Base-by-base conservation (phyloP, 495 filamentous ascomycete species). In the Viridothelium virens region DNA sequence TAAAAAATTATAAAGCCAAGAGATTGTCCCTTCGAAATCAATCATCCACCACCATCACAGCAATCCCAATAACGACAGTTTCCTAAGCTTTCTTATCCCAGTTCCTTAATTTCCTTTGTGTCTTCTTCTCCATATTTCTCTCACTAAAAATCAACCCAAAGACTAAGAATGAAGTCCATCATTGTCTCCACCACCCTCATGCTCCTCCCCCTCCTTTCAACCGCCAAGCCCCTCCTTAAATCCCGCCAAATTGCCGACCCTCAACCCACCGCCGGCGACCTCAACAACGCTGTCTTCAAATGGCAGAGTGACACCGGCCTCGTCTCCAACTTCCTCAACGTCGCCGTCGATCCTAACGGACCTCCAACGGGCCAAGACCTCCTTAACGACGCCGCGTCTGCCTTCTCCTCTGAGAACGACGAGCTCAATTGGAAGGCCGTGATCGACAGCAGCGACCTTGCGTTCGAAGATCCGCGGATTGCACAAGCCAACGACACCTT, bases 261-360 rank as follows among this genome's bases (percentile, higher is more conserved):
- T 5, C 48, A 53, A n/a, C 48, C 48, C 48, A 16, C 48, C 12
- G 48, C 48, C n/a, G 48, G 2, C 12, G 48, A 53, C 48, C 48
- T 53, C 48, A 53, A 53, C 48, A 53, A 53, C 2, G 48, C 48
- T 2, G 48, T 53, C n/a, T 2, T 53, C 10, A 53, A 53, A 11
- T 53, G 48, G 48, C 48, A 53, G 2, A 14, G 0, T n/a, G 48
- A 53, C 48, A 53, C 48, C n/a, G 5, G 48, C 12, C 48, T 53
- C 12, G 48, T 53, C 5, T 53, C 48, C n/a, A 53, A 53, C 48
- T 53, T 53, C 48, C 48, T 53, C n/a, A 53, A 53, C 48, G 48
- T 53, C 48, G 48, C 48, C 48, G 48, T 14, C 48, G 48, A 53
- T n/a, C 48, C 48, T n/a, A 2, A 53, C 12, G n/a, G 48, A 5